These are phyloP conservation scores for Asterophora lycoperdoides DNA, from an alignment of 768 basidiomycete species.

Conservation along the genomic window DNA sequence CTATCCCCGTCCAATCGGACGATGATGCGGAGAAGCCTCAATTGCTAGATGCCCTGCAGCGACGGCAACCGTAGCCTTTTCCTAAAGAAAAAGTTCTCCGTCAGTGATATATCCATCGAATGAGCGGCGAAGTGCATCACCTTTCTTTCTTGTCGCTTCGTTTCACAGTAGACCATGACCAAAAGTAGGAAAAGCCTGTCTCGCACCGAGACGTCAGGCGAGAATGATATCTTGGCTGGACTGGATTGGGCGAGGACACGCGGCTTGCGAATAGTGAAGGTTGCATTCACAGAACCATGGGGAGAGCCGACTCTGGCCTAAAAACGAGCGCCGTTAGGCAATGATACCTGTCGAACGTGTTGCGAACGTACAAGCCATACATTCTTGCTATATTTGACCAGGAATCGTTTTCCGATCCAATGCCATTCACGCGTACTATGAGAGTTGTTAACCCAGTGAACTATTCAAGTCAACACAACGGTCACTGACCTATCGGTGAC, in stretches of 20 bases:
- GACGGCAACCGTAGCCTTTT: too few relatives aligned
- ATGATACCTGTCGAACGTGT: not conserved
- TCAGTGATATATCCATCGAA: too few relatives aligned
- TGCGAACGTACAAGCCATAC: constrained; percentile 1
- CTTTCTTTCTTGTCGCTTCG: not conserved
- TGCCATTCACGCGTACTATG: constrained; percentile 5
- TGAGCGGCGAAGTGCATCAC: too few relatives aligned
- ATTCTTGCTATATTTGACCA: constrained; percentile 1
- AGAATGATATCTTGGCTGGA: not conserved
- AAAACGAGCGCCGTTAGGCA: not conserved
- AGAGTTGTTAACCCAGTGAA: not conserved
- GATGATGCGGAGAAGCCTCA: too few relatives aligned
- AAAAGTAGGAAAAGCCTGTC: not conserved
- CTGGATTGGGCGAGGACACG: not conserved
- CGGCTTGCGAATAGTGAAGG: not conserved
- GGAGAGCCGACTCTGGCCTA: constrained; percentile 1
- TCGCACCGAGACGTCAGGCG: not conserved
- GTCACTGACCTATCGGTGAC: not conserved
- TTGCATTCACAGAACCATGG: not conserved
- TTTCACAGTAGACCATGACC: not conserved
- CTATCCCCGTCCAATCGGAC: too few relatives aligned
- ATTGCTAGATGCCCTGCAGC: too few relatives aligned
- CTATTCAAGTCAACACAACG: not conserved
- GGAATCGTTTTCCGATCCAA: not conserved
- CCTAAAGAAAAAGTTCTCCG: too few relatives aligned